Base-by-base conservation (phyloP, 2,329 filamentous ascomycete genomes). In the Xylaria arbuscula region DNA sequence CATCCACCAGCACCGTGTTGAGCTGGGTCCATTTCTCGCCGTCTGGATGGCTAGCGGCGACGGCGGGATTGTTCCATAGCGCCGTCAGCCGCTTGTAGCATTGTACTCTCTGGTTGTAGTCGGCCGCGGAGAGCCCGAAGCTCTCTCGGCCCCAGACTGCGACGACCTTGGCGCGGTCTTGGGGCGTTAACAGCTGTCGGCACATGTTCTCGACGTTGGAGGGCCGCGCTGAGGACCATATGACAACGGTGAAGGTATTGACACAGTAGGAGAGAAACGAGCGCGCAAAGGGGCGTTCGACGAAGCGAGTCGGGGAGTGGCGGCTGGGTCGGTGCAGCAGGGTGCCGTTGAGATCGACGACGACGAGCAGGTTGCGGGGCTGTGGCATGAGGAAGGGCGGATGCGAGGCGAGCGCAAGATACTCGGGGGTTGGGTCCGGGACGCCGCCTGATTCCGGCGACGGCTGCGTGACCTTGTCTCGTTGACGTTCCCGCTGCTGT, bases 281-380 rank as follows among this genome's bases (percentile, higher is more conserved):
- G 2, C 82, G 75, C 0, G 96, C 86, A 71, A 90, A 85, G 0
- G 92, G 92, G 0, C 96, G 91, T 71, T 86, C 81, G 51, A 89
- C 81, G 77, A 94, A 92, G 50, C 79, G 78, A 10, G 83, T 85
- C 3, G 85, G 83, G 1, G 81, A 75, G 32, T 77, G 78, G 54
- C 83, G 83, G 61, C 83, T 84, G 9, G 89, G 90, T 5, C 96
- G 91, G 81, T 88, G 86, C 42, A 98, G 86, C 0, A 99, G 85
- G 0, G 95, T 98, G 70, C 96, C 96, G 79, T 98, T 99, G 45
- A 99, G 87, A 80, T 99, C 96, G 70, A 98, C 88, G 55, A 98
- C 88, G 59, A 99, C 84, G 24, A 99, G 88, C 40, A 97, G 86
- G 17, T 86, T 87, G 48, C 88, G 88, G 1, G 90, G 86, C 0